These are phyloP conservation scores for Colletotrichum echinochloae DNA, from an alignment of 2,329 filamentous ascomycete species.

Conservation along the genomic window DNA sequence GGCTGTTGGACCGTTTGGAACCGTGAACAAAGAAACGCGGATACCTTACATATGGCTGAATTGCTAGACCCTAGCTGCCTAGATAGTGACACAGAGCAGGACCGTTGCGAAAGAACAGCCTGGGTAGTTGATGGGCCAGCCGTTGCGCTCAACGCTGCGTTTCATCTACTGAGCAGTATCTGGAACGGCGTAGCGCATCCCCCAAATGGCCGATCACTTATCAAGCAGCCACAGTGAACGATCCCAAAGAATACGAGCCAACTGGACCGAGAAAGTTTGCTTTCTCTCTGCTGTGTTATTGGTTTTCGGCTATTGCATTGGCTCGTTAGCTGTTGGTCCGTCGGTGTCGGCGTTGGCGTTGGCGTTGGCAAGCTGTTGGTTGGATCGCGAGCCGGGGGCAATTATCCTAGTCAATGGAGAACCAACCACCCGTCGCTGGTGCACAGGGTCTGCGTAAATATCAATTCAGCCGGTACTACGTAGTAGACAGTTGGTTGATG, in stretches of 20 bases:
- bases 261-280: slow-evolving; percentile 11
- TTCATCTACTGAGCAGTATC: slow-evolving; percentile 20
- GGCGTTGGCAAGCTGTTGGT: no score
- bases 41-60: slow-evolving; percentile 13
- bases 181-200: slow-evolving; percentile 28
- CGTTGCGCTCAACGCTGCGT: slow-evolving; percentile 28
- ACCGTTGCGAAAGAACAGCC: slow-evolving; percentile 22
- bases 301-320: slow-evolving; percentile 3
- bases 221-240: slow-evolving; percentile 11
- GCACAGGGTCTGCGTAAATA: not conserved
- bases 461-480: not conserved
- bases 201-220: slow-evolving; percentile 21
- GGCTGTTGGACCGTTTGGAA: not conserved
- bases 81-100: slow-evolving; percentile 3
- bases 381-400: not conserved
- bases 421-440: not conserved
- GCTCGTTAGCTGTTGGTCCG: slow-evolving; percentile 13
- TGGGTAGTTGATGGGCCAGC: slow-evolving; percentile 2
- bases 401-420: not conserved
- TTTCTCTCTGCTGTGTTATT: not conserved
- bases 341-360: slow-evolving; percentile 14
- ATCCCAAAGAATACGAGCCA: slow-evolving; percentile 5
- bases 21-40: slow-evolving; percentile 18
- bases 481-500: slow-evolving; percentile 2
- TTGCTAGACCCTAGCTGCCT: slow-evolving; percentile 6